These are phyloP conservation scores for Chrysoporthe austroafricana DNA, from an alignment of 2,329 filamentous ascomycete genomes.

Conservation along the genomic window DNA sequence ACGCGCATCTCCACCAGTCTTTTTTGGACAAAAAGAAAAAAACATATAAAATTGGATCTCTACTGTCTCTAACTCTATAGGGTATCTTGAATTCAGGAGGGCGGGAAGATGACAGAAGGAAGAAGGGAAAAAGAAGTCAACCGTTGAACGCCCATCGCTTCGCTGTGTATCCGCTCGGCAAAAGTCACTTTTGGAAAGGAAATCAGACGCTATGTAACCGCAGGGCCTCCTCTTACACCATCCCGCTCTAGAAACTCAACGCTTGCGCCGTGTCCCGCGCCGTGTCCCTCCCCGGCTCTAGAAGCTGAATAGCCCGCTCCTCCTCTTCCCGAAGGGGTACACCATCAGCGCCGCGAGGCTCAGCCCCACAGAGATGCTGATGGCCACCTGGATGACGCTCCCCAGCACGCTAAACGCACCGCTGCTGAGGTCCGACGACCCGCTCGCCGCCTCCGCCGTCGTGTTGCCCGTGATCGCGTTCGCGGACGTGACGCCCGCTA, in stretches of 20 bases:
- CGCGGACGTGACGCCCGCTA: conserved; percentile 61
- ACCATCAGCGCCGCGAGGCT: conserved; percentile 60
- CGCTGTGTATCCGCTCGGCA: background rate
- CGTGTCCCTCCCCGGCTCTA: conserved; percentile 31
- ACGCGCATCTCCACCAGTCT: background rate
- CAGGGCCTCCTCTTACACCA: background rate
- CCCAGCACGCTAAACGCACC: conserved; percentile 59
- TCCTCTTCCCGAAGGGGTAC: conserved; percentile 60
- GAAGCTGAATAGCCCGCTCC: conserved; percentile 61
- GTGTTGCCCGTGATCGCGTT: conserved; percentile 55
- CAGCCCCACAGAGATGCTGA: conserved; percentile 64
- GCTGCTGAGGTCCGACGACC: conserved; percentile 42
- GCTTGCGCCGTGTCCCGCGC: background rate
- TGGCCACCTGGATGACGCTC: conserved; percentile 64
- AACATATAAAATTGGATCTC: background rate
- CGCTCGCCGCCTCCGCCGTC: conserved; percentile 36
- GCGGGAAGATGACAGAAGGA: background rate
- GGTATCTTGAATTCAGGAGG: conserved; percentile 1
- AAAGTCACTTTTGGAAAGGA: background rate
- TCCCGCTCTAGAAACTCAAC: too few species aligned
- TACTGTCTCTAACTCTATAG: conserved; percentile 1
- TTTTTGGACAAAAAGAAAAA: background rate
- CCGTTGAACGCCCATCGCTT: background rate
- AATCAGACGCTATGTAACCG: background rate
- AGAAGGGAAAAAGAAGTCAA: background rate